Evolutionary conservation across 2,329 filamentous ascomycete genomes (phyloP).

Genomic region (Lachnellula willkommii): DNA sequence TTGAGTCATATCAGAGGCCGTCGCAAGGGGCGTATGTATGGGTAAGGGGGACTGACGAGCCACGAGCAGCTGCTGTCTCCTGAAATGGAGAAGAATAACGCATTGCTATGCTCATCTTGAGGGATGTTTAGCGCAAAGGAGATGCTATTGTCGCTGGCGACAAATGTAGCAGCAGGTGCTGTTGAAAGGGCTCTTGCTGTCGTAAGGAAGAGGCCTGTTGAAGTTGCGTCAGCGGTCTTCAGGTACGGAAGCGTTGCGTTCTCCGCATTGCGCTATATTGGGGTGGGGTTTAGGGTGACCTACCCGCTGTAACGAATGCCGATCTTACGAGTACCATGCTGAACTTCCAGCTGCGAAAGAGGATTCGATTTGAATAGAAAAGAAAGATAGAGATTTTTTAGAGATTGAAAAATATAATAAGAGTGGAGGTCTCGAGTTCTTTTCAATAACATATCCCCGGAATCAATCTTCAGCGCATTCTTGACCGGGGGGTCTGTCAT

Average conservation of each 20-base stretch:
- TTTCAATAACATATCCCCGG: neutral
- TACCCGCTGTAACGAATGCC: slow-evolving; percentile 14
- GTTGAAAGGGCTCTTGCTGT: slow-evolving; percentile 12
- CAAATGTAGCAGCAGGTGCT: slow-evolving; percentile 42
- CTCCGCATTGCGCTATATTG: neutral
- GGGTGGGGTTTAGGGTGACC: neutral
- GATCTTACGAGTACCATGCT: slow-evolving; percentile 15
- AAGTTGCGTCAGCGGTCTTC: slow-evolving; percentile 1
- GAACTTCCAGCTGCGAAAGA: neutral
- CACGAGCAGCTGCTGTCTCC: slow-evolving; percentile 43
- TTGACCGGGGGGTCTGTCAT: neutral
- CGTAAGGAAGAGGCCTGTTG: slow-evolving; percentile 9
- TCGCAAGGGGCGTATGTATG: neutral
- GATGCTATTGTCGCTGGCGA: slow-evolving; percentile 39
- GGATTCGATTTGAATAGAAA: neutral
- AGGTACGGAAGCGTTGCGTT: neutral
- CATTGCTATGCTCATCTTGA: slow-evolving; percentile 37
- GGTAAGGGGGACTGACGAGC: slow-evolving; percentile 31
- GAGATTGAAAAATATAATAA: neutral
- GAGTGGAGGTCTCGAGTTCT: neutral
- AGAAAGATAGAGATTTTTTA: neutral
- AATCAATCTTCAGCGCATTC: neutral
- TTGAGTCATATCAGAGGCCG: slow-evolving; percentile 1
- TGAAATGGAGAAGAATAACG: slow-evolving; percentile 51
- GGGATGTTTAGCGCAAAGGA: slow-evolving; percentile 49